These are phyloP conservation scores for Dioscorea cayenensis DNA, from an alignment of 116 monocot species.

Conservation along the genomic window DNA sequence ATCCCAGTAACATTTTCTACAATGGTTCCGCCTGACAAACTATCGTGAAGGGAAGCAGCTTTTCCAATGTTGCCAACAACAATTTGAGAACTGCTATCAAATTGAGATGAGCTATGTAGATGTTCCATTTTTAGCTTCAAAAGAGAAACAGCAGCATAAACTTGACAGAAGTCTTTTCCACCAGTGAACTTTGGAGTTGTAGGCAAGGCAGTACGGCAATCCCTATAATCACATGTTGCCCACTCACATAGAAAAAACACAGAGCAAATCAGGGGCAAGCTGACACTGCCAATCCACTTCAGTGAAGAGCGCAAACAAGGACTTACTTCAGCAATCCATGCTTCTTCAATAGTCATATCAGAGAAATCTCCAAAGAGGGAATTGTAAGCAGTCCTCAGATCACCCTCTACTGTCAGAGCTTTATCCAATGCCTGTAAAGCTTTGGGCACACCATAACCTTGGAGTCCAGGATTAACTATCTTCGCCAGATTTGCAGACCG, in stretches of 20 bases:
- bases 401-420: constrained; percentile 52
- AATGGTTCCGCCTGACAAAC: constrained; percentile 20
- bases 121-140: constrained; percentile 76
- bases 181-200: constrained; percentile 59
- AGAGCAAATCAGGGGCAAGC: constrained; percentile 56
- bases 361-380: constrained; percentile 79
- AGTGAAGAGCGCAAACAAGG: constrained; percentile 76
- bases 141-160: constrained; percentile 72
- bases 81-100: constrained; percentile 14
- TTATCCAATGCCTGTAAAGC: constrained; percentile 77
- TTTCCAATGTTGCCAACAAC: constrained; percentile 13
- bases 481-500: constrained; percentile 73
- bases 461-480: constrained; percentile 58
- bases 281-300: constrained; percentile 78
- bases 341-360: constrained; percentile 62
- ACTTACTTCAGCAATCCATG: constrained; percentile 89
- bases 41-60: constrained; percentile 26
- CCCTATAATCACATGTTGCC: constrained; percentile 95
- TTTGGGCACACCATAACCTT: constrained; percentile 75
- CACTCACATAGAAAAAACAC: constrained; percentile 94
- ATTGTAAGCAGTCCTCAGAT: constrained; percentile 59
- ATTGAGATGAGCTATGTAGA: constrained; percentile 18
- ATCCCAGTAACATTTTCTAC: constrained; percentile 23
- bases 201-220: constrained; percentile 45
- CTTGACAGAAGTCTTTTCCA: constrained; percentile 69